Evolutionary conservation across 106 monocot genomes (phyloP), one percentile per base, ranked within the genome.

Genomic region (Ottelia alismoides): DNA sequence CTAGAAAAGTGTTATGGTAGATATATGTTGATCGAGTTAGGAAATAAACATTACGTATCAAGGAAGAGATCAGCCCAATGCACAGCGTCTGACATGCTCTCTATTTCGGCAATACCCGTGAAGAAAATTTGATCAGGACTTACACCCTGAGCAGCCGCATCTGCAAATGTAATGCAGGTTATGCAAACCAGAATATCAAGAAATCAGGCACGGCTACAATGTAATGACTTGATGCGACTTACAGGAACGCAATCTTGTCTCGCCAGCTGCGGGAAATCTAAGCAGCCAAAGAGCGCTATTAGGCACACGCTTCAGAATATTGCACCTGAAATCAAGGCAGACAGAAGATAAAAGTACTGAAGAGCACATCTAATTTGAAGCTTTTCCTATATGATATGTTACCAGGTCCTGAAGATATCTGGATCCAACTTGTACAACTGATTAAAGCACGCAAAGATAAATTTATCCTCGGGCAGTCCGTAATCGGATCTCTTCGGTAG

Each of bases 391-490:
- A n/a, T n/a, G n/a, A n/a, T n/a, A n/a, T n/a, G n/a, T 53, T 77
- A 85, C 96, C 96, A 96, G 57, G 89, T 85, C 32, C 71, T 72
- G 62, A 89, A 89, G 58, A 96, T 82, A n/a, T 96, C 96, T 52
- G 96, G 96, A 46, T 96, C 89, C 85, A 96, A 85, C 67, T 96
- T 96, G 58, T 96, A 96, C 3, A 96, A 75, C 65, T 96, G 96
- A 66, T 89, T 96, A 62, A 96, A 96, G 57, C 88, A 96, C 26
- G 96, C 96, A 74, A 96, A 96, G 27, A 96, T 72, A 67, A 96
- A 82, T 70, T 89, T 96, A 64, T 96, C 74, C 47, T 96, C 89
- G 10, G 96, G 96, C 48, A 96, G 58, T 22, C 96, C 96, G 81
- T 96, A 96, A 72, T 96, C 89, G 10, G 85, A 62, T 45, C 96